Evolutionary conservation across 306 rosid species (phyloP), one percentile per base, ranked within the genome.

Genomic region (Cucurbita moschata): DNA sequence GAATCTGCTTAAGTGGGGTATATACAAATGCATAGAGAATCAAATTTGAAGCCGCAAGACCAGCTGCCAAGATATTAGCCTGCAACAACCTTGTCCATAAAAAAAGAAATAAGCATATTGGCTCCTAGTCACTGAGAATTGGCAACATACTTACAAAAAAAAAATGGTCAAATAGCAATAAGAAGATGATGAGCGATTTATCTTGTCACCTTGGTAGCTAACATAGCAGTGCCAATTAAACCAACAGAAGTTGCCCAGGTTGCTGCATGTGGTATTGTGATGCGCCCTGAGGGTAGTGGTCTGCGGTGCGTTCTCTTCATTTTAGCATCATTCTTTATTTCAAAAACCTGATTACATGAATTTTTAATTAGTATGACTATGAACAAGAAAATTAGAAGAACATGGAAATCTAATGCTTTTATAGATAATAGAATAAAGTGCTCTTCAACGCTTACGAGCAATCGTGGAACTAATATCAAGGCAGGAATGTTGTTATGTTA

Each of bases 11-110:
- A 78, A 94, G 77, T 3, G 97, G 98, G 52, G 98, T 94, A 74
- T 94, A 94, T 5, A 90, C 85, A 26, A 94, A 94, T 65, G 98
- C 94, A 70, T 94, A 94, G 68, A 94, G 88, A 64, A 87, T 10
- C 64, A 94, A 79, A 84, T 94, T 94, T 52, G 96, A 94, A 77
- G 95, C 97, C 62, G 87, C 98, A 75, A 94, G 94, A 79, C 97
- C 97, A 82, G 98, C 96, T 72, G 98, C 96, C 87, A 94, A 78
- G 86, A 85, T 86, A 86, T 94, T 94, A 86, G 97, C 77, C 98
- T 90, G 96, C 89, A 86, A 88, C 55, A 86, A 82, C 94, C 92
- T 90, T 87, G 98, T 82, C 92, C 84, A 75, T 57, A 74, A 83
- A 81, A 85, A 59, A 14, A 42, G 38, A 77, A 79, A 78, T 92